Percentiles rank a stretch among this genome's conserved stretches.
These are phyloP conservation scores for Sphagnurus paluster DNA, from an alignment of 1,284 basidiomycete genomes.

Conservation along the genomic window DNA sequence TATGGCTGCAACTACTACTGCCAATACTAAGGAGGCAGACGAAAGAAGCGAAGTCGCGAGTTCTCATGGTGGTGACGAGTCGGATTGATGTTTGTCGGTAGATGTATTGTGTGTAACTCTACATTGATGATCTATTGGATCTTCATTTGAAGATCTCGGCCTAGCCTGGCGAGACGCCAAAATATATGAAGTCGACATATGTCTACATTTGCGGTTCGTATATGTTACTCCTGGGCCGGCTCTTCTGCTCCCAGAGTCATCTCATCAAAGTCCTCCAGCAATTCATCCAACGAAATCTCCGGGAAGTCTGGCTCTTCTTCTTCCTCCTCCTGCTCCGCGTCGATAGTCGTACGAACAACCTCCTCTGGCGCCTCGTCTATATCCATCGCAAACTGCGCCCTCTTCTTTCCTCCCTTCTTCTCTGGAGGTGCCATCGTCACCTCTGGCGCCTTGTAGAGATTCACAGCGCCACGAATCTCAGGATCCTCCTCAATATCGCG, in stretches of 20 bases:
- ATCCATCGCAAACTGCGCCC: constrained; percentile 70
- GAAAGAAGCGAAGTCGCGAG: constrained; percentile 43
- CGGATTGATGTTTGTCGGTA: constrained; percentile 1
- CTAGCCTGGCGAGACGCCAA: too few relatives aligned
- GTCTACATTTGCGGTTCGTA: not conserved
- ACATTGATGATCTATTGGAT: too few relatives aligned
- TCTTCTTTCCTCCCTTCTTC: constrained; percentile 40
- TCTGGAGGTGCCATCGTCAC: constrained; percentile 44
- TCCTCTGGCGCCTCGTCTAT: constrained; percentile 52
- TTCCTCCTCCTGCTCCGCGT: constrained; percentile 52
- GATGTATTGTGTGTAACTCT: not conserved
- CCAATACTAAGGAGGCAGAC: constrained; percentile 25
- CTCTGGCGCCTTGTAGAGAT: constrained; percentile 79
- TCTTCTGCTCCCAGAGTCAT: constrained; percentile 54
- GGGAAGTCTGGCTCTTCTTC: constrained; percentile 93
- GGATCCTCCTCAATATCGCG: constrained; percentile 96
- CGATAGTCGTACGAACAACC: constrained; percentile 27
- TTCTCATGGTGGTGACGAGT: constrained; percentile 30
- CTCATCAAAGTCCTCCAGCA: constrained; percentile 91
- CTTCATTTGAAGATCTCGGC: too few relatives aligned
- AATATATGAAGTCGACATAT: too few relatives aligned
- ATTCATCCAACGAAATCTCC: constrained; percentile 82
- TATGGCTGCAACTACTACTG: constrained; percentile 35
- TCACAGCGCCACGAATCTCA: constrained; percentile 87
- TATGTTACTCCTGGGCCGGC: constrained; percentile 6